Conservation (phyloP, 805 yeast species). For the Teunomyces aglyptinius region DNA sequence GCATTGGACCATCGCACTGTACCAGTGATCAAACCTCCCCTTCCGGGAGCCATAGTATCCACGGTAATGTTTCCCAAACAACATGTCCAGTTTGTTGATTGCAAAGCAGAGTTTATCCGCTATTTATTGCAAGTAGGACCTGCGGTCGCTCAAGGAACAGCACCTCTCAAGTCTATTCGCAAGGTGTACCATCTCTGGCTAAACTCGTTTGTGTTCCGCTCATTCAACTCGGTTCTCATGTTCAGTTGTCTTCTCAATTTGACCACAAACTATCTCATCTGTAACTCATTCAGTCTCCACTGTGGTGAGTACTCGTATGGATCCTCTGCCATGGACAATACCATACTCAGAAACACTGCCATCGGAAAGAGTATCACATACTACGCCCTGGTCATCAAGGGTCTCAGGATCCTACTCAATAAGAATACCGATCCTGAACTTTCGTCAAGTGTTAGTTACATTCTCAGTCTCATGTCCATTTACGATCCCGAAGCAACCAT, state of each 20-base stretch:
- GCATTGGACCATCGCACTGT: not conserved
- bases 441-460: slow-evolving; percentile 35
- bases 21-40: not conserved
- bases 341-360: slow-evolving; percentile 23
- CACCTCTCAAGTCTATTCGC: slow-evolving; percentile 27
- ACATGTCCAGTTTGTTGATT: not conserved
- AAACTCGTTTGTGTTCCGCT: slow-evolving; percentile 26
- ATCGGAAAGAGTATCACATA: slow-evolving; percentile 34
- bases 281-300: slow-evolving; percentile 22
- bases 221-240: slow-evolving; percentile 25
- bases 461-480: slow-evolving; percentile 38
- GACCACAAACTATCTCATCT: slow-evolving; percentile 37
- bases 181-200: slow-evolving; percentile 33
- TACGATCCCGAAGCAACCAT: slow-evolving; percentile 44
- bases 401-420: slow-evolving; percentile 29
- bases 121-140: not conserved
- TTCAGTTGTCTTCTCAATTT: slow-evolving; percentile 38
- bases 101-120: not conserved
- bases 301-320: not conserved
- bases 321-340: slow-evolving; percentile 1
- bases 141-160: slow-evolving; percentile 19
- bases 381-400: slow-evolving; percentile 35
- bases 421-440: slow-evolving; percentile 27
- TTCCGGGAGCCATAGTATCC: not conserved
- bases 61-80: not conserved